Conservation (phyloP, 2,329 filamentous ascomycete genomes). For the Neonectria punicea region DNA sequence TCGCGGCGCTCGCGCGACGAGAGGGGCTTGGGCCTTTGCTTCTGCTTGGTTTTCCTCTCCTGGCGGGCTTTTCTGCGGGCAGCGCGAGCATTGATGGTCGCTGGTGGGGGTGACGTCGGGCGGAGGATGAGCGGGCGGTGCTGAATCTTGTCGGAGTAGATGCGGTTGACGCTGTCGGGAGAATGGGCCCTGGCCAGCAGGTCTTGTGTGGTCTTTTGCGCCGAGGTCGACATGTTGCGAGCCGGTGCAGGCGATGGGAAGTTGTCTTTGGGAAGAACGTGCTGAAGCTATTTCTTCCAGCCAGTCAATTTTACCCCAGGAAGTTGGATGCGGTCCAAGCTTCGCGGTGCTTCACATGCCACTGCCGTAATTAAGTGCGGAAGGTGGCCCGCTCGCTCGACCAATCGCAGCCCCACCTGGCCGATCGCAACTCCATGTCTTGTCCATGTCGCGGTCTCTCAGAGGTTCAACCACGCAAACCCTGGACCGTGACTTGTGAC, state of each 20-base stretch:
- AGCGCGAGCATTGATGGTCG: constrained; percentile 66
- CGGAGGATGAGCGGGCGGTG: constrained; percentile 84
- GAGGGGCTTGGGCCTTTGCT: constrained; percentile 72
- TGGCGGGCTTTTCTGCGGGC: constrained; percentile 61
- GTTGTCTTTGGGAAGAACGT: background rate
- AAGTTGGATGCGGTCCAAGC: constrained; percentile 39
- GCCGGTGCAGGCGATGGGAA: background rate
- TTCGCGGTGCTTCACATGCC: constrained; percentile 41
- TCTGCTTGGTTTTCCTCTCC: constrained; percentile 58
- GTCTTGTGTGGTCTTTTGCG: constrained; percentile 62
- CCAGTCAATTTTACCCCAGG: constrained; percentile 29
- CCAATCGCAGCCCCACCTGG: constrained; percentile 33
- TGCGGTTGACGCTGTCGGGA: constrained; percentile 73
- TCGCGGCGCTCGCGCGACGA: constrained; percentile 82
- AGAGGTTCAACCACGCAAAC: constrained; percentile 21
- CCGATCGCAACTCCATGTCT: constrained; percentile 34
- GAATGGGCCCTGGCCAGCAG: constrained; percentile 85
- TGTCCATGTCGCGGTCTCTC: constrained; percentile 23
- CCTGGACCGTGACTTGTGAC: constrained; percentile 18
- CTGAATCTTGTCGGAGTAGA: constrained; percentile 85
- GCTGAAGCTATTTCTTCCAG: constrained; percentile 9
- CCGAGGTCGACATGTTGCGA: constrained; percentile 48
- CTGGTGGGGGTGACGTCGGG: constrained; percentile 74
- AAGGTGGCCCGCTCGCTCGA: constrained; percentile 36
- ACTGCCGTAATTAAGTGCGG: constrained; percentile 2